Evolutionary conservation across 2,329 filamentous ascomycete genomes (phyloP), one percentile per base, ranked within the genome.

Genomic region (Phialophora verrucosa): DNA sequence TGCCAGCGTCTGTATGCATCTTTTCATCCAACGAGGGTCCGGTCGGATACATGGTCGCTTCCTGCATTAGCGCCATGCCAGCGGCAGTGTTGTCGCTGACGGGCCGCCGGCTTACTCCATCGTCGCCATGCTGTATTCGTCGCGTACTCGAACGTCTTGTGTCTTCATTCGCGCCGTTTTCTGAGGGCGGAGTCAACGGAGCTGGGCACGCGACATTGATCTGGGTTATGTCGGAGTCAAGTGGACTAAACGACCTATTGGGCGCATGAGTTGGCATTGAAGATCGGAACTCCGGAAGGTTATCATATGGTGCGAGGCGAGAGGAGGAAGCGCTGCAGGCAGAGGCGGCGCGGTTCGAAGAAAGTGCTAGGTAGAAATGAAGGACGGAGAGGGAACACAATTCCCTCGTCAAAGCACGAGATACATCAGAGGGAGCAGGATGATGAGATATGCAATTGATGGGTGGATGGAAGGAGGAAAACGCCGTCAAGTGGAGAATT

Each of bases 211-310:
- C 67, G 63, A 67, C 63, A 63, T 59, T 63, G 20, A 59, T 42
- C 49, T 65, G 56, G 50, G 59, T 38, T 69, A 69, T 53, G 44
- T 70, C 67, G 59, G 55, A 17, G 38, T 65, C 49, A 38, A 63
- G 59, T 32, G 66, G 31, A 57, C 44, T 61, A 65, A 57, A 50
- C 50, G 65, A 54, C 25, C 62, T 53, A 70, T 59, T 55, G 53
- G 65, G 65, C 63, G 68, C 68, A 71, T 69, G 65, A 47, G 70
- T 68, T 67, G 71, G 71, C 71, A 73, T 73, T 70, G 67, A 70
- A 71, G 38, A 31, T 49, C 14, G 61, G 62, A 27, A 42, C 32
- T 55, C 60, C 60, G 60, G 47, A 42, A 56, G 62, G 62, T 60
- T 71, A 71, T 70, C 71, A 72, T 72, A 66, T 63, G 70, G 69